phyloP scores from a whole-genome alignment of 495 filamentous ascomycete species.

The Xylaria bambusicola region DNA sequence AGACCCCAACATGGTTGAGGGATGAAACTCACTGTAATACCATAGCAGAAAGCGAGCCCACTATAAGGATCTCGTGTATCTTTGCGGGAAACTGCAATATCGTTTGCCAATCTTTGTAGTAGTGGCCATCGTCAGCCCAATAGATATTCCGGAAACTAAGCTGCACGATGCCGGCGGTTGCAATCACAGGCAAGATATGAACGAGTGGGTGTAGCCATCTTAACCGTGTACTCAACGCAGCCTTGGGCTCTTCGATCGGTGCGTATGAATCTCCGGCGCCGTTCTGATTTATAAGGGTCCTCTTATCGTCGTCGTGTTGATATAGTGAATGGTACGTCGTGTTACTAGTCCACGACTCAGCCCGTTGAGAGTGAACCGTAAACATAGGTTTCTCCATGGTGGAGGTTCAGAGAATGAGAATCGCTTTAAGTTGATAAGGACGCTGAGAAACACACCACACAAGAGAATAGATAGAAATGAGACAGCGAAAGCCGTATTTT shows the following conservation, averaged over 20 bases:
- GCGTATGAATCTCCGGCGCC: not conserved
- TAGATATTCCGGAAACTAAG: not conserved
- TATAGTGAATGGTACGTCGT: not conserved
- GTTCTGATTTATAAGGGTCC: not conserved
- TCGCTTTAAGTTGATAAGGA: no score
- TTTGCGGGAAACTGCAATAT: conserved; percentile 19
- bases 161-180: not conserved
- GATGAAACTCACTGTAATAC: conserved; percentile 12
- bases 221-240: not conserved
- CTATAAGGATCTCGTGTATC: conserved; percentile 18
- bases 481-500: no score
- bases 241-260: not conserved
- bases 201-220: not conserved
- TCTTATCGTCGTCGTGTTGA: not conserved
- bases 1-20: no score
- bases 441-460: no score
- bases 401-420: no score
- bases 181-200: not conserved
- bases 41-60: conserved; percentile 13
- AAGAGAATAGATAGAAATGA: no score
- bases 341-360: not conserved
- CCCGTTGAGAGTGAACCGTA: not conserved
- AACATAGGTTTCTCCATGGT: not conserved
- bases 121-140: not conserved
- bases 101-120: not conserved